Evolutionary conservation across 2,329 filamentous ascomycete species (phyloP), one percentile per base, ranked within the genome.

Genomic region (Stemphylium lycopersici): DNA sequence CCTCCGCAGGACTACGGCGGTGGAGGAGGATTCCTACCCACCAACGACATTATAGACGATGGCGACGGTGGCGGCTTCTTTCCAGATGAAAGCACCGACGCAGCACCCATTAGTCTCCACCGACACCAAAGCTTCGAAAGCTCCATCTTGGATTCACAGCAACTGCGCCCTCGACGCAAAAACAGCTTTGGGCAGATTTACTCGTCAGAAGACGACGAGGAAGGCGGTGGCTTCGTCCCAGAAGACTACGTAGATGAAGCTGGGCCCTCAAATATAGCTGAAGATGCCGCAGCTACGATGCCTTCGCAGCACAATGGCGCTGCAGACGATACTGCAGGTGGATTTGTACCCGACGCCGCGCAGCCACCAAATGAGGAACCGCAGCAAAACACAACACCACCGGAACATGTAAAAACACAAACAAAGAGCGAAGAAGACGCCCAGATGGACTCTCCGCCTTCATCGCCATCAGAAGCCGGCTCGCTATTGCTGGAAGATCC

Each of bases 401-500:
- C 31, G 6, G 20, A 20, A 32, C 13, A 49, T 12, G 32, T 13
- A 36, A 13, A 13, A 18, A 11, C 11, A 3, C 16, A 6, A 26
- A 16, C 11, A 4, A 34, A 47, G 11, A 20, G 13, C 12, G 24
- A 11, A 22, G 15, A 43, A 1, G 58, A 50, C 20, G 29, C 18
- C 3, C 15, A 39, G 4, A 44, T 49, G 50, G 46, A 48, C 16
- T 55, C 51, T 2, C 41, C 46, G 2, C 39, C 46, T 2, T 64
- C 68, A 6, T 68, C 66, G 3, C 62, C 61, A 15, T 72, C 69
- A 37, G 81, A 84, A 33, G 46, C 52, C 0, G 80, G 78, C 0
- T 86, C 83, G 4, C 66, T 87, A 41, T 71, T 84, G 6, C 84
- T 84, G 1, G 82, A 87, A 62, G 85, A 88, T 62, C 85, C 85